Percentiles rank a stretch among this genome's conserved stretches.
Conservation (phyloP, 73 alveolate genomes). For the Durusdinium trenchii region DNA sequence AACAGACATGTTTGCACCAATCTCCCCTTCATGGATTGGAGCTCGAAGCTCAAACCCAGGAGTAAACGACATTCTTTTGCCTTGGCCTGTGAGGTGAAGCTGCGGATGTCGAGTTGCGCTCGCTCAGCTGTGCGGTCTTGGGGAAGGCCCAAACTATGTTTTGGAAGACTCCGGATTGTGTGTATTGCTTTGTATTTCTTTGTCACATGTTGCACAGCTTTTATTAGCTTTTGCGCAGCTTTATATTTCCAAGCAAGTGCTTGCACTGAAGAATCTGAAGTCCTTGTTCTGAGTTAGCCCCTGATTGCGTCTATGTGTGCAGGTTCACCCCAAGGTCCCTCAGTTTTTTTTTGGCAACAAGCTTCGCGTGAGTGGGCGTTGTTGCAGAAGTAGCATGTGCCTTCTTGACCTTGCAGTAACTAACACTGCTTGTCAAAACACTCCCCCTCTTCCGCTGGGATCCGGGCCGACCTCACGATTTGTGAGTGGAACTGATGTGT, state of each 20-base stretch:
- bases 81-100: background rate
- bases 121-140: constrained; percentile 4
- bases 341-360: background rate
- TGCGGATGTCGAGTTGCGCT: background rate
- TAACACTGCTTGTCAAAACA: too few species aligned
- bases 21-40: too few species aligned
- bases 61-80: too few species aligned
- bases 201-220: background rate
- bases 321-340: background rate
- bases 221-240: background rate
- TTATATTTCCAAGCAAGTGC: background rate
- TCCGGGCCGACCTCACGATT: too few species aligned
- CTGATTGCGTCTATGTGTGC: background rate
- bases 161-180: background rate
- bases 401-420: too few species aligned
- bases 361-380: too few species aligned
- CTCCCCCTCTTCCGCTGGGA: too few species aligned
- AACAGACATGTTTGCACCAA: too few species aligned
- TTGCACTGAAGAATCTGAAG: background rate
- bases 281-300: background rate
- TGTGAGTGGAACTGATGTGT: too few species aligned
- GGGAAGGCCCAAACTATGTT: background rate
- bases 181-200: background rate
- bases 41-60: too few species aligned
- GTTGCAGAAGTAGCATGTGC: too few species aligned